These are phyloP conservation scores for Trichoderma erinaceum DNA, from an alignment of 495 filamentous ascomycete species.

Conservation along the genomic window DNA sequence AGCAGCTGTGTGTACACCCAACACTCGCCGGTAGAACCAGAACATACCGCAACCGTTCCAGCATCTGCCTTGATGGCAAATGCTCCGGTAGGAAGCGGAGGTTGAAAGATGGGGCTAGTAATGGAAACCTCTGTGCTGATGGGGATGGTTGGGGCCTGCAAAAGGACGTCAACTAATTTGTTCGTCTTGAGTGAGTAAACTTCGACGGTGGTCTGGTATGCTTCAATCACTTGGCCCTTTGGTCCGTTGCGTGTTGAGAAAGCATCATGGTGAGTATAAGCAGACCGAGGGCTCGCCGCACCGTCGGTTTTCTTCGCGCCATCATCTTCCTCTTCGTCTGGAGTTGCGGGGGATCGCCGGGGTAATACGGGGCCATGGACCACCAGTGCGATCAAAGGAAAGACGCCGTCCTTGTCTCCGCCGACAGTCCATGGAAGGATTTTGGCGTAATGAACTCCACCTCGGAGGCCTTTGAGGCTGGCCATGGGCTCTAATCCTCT, in stretches of 20 bases:
- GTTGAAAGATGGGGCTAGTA: conserved; percentile 47
- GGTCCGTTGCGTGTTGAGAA: conserved; percentile 22
- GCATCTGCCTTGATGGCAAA: conserved; percentile 62
- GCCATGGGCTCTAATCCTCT: conserved; percentile 58
- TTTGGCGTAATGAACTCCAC: conserved; percentile 75
- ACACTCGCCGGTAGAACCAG: conserved; percentile 77
- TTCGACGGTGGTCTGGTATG: conserved; percentile 80
- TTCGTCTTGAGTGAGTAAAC: conserved; percentile 72
- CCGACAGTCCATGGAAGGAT: conserved; percentile 54
- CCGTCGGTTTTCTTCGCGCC: conserved; percentile 36
- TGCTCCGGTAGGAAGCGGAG: conserved; percentile 62
- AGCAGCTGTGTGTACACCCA: conserved; percentile 58
- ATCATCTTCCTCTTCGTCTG: conserved; percentile 28
- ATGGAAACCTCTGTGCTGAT: conserved; percentile 39
- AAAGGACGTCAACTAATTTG: conserved; percentile 60
- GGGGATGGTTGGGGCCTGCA: conserved; percentile 46
- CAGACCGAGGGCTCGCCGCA: conserved; percentile 29
- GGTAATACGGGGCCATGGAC: conserved; percentile 63
- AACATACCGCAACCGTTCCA: conserved; percentile 63
- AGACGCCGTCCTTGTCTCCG: conserved; percentile 26
- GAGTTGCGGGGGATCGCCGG: conserved; percentile 25
- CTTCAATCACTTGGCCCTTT: conserved; percentile 32
- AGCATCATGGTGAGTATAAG: conserved; percentile 25
- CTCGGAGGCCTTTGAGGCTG: conserved; percentile 66
- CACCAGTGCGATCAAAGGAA: conserved; percentile 66